Conservation (phyloP, 2,329 filamentous ascomycete genomes). For the Cladophialophora yegresii region DNA sequence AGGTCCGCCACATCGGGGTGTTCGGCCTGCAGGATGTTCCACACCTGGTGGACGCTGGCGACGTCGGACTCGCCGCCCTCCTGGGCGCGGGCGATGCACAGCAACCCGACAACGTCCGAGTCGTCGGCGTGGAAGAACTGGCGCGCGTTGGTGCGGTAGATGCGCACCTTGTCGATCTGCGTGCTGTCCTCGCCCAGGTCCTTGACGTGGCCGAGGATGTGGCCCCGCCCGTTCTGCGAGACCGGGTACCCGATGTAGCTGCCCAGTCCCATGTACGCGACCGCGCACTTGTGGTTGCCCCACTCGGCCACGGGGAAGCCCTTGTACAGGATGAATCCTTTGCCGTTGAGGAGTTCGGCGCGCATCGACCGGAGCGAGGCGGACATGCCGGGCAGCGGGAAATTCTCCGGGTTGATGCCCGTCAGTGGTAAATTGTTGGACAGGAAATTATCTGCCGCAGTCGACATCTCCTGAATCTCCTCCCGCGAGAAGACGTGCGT, state of each 20-base stretch:
- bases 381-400: conserved; percentile 61
- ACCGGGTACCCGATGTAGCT: conserved; percentile 87
- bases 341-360: conserved; percentile 73
- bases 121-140: conserved; percentile 88
- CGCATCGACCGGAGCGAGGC: conserved; percentile 58
- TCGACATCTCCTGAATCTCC: conserved; percentile 68
- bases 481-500: conserved; percentile 67
- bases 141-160: conserved; percentile 82
- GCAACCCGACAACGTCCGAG: conserved; percentile 76
- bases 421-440: conserved; percentile 66
- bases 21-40: conserved; percentile 74
- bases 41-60: conserved; percentile 75
- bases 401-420: conserved; percentile 67
- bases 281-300: conserved; percentile 76
- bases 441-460: conserved; percentile 69
- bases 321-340: conserved; percentile 89
- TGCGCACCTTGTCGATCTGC: conserved; percentile 83
- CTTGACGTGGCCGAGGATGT: conserved; percentile 87
- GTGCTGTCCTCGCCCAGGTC: conserved; percentile 79
- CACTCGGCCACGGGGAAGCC: conserved; percentile 75
- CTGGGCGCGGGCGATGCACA: conserved; percentile 75
- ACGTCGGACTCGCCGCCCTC: conserved; percentile 86
- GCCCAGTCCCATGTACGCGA: conserved; percentile 87
- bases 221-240: conserved; percentile 79
- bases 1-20: conserved; percentile 76